Conservation (phyloP, 2,329 filamentous ascomycete genomes). For the Aspergillus sp. region DNA sequence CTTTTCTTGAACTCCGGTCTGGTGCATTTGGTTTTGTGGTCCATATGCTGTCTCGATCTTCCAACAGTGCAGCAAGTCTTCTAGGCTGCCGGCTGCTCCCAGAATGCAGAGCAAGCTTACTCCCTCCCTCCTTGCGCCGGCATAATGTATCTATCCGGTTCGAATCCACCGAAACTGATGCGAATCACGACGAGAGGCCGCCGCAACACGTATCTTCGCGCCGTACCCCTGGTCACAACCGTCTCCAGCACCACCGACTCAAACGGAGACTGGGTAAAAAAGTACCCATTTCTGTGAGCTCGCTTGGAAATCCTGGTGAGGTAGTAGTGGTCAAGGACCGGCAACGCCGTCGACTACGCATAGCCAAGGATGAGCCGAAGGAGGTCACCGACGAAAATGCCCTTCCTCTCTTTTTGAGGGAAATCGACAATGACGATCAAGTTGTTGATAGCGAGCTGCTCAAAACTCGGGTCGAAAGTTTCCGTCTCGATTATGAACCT, state of each 20-base stretch:
- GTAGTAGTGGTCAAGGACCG: conserved; percentile 37
- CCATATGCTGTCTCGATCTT: conserved; percentile 31
- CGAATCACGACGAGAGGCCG: not conserved
- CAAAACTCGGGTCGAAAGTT: conserved; percentile 30
- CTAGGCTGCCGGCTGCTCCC: conserved; percentile 21
- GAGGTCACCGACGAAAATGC: conserved; percentile 11
- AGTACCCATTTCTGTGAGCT: conserved; percentile 33
- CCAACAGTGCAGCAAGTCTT: conserved; percentile 24
- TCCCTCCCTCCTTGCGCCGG: conserved; percentile 9
- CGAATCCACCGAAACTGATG: conserved; percentile 18
- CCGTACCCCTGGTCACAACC: not conserved
- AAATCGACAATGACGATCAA: conserved; percentile 25
- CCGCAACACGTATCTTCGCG: not conserved
- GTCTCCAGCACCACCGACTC: not conserved
- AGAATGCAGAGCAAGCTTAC: conserved; percentile 11
- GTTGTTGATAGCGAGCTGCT: conserved; percentile 21
- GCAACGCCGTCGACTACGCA: conserved; percentile 22
- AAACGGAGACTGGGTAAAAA: not conserved
- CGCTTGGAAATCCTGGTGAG: conserved; percentile 41
- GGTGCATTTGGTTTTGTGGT: conserved; percentile 4
- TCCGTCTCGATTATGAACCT: conserved; percentile 25
- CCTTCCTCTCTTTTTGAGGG: conserved; percentile 29
- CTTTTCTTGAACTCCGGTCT: not conserved
- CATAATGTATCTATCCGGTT: conserved; percentile 23
- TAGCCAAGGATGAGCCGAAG: not conserved